These are phyloP conservation scores for Entrophospora sp. DNA, from an alignment of 192 early-diverging fungal species.

Conservation along the genomic window DNA sequence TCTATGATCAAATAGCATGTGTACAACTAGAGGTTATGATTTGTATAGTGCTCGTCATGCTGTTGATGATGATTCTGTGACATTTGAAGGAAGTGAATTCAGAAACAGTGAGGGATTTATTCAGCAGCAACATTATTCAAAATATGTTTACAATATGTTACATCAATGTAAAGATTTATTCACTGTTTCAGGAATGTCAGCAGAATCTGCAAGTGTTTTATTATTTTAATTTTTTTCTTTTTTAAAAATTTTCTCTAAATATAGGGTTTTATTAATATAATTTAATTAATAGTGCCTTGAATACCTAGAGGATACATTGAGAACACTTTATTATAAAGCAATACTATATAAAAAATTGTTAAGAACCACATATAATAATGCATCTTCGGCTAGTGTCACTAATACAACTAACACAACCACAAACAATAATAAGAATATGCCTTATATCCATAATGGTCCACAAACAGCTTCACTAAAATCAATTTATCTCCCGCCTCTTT, in stretches of 20 bases:
- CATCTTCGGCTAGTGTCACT: not conserved
- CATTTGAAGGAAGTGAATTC: slow-evolving; percentile 1
- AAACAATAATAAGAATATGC: too few species aligned
- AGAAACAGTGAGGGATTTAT: slow-evolving; percentile 5
- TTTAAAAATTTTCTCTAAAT: not conserved
- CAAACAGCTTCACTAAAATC: slow-evolving; percentile 19
- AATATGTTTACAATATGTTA: slow-evolving; percentile 22
- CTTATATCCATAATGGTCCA: not conserved
- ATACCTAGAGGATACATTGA: slow-evolving; percentile 40
- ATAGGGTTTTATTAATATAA: not conserved
- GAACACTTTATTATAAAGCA: slow-evolving; percentile 26
- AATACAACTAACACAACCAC: slow-evolving; percentile 19
- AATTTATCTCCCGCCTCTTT: not conserved
- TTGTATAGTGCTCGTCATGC: slow-evolving; percentile 7
- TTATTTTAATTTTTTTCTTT: not conserved
- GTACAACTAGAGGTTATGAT: slow-evolving; percentile 16
- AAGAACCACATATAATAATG: not conserved
- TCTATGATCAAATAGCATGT: too few species aligned
- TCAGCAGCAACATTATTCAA: slow-evolving; percentile 21
- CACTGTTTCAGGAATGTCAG: slow-evolving; percentile 23
- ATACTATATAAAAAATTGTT: slow-evolving; percentile 12
- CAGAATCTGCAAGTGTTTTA: slow-evolving; percentile 33
- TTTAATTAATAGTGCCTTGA: slow-evolving; percentile 29
- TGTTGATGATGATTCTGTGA: not conserved
- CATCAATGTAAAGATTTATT: slow-evolving; percentile 18